phyloP scores from a whole-genome alignment of 176 grass and related monocot genomes.

The Carex pumila region DNA sequence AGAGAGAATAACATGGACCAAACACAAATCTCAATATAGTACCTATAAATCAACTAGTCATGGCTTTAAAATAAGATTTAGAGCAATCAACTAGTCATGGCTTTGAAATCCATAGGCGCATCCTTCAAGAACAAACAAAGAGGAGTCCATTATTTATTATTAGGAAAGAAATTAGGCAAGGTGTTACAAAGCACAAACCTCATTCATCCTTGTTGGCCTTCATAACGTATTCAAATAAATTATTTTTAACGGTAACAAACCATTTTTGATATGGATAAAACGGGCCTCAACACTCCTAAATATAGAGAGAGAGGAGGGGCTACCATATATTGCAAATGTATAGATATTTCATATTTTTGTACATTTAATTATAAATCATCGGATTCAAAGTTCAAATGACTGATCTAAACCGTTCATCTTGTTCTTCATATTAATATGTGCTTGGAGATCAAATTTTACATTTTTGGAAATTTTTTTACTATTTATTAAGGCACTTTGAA shows the following conservation, averaged over 20 bases:
- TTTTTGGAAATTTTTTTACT: no score
- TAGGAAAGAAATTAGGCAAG: background rate
- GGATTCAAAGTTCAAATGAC: no score
- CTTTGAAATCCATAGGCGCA: background rate
- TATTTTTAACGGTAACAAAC: background rate
- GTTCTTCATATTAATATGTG: no score
- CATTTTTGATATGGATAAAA: background rate
- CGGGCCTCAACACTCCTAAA: background rate
- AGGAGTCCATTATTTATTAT: background rate
- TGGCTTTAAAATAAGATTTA: no score
- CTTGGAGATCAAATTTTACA: no score
- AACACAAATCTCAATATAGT: background rate
- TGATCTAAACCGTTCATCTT: no score
- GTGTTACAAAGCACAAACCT: background rate
- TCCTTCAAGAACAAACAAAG: conserved; percentile 7
- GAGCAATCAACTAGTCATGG: background rate
- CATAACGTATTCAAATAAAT: background rate
- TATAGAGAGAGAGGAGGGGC: no score
- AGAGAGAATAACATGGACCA: background rate
- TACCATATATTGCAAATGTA: no score
- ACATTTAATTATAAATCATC: no score
- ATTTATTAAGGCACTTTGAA: no score
- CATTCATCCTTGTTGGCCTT: background rate
- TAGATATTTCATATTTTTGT: no score
- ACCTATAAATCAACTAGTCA: background rate